Evolutionary conservation across 257 asterid species (phyloP), one percentile per base, ranked within the genome.

Genomic region (Gentiana dahurica): DNA sequence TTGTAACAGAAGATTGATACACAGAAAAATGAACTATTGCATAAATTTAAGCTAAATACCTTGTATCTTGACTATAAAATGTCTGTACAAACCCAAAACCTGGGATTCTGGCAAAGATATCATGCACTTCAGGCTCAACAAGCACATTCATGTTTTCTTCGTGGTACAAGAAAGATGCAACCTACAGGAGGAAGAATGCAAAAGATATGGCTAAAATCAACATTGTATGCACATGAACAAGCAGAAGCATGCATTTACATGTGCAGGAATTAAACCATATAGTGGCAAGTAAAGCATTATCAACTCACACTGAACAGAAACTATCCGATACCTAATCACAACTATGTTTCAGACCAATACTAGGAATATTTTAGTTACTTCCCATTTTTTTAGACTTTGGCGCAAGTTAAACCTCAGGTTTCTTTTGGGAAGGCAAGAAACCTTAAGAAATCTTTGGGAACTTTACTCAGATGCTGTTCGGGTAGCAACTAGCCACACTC

Each of bases 31-130:
- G 32, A 41, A n/a, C 4, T 54, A 45, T 52, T 9, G 12, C 13
- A 55, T 49, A 24, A 52, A 52, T 13, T 55, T 13, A 36, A 57
- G 36, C 45, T 8, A 34, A 64, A 69, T 71, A 92, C 99, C 99
- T 92, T 65, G 97, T 88, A 77, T 88, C 99, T 79, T 92, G 95
- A 81, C 88, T 88, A 58, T 92, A 85, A 71, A 92, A 92, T 53
- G 99, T 92, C 73, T 88, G 99, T 51, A 92, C 94, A 73, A 92
- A 92, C 45, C 95, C 99, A 67, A 88, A 92, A 49, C 99, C 99
- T 9, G 99, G 95, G 67, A 83, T 85, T 71, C 95, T 77, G 36
- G 99, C 93, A 69, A 92, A 87, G 55, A 85, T 76, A 65, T 92
- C 95, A 71, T 92, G 99, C 55, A 88, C 88, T 79, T 92, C 97